Evolutionary conservation across 345 rosid species (phyloP), one percentile per base, ranked within the genome.

Genomic region (Brassica nigra): DNA sequence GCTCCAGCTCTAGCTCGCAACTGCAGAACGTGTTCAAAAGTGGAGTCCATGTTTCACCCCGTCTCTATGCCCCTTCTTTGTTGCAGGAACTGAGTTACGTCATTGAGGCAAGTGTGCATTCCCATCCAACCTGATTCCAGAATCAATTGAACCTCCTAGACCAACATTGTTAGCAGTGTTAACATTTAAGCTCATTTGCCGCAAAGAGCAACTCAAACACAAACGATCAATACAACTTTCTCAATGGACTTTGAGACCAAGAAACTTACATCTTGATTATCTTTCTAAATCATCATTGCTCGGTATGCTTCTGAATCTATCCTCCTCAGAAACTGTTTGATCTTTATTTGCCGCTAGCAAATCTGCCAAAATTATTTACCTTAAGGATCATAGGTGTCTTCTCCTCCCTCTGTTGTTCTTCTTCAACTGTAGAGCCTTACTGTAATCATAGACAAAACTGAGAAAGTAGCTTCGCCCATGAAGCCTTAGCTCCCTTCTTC

Each of bases 391-490:
- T 20, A 20, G 23, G 23, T 20, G 23, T 20, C 23, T 20, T 20
- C 23, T 20, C 23, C 23, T 20, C 23, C 23, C 23, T 20, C 23
- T 20, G 23, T 20, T 20, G 23, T 20, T 20, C 23, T 20, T 20
- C 23, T 20, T 20, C 23, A 20, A 20, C 23, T 20, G 23, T 20
- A 20, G 23, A 20, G 23, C 23, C 23, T 20, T 20, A 20, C 23
- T 20, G 23, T 20, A 20, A 20, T 20, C 23, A 20, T 20, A 20
- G 39, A 23, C 27, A 23, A 23, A 0, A 89, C 89, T 93, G 94
- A 1, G 98, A 93, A 76, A 95, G 92, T 75, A 95, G 91, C 84
- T 90, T 90, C 30, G 88, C 99, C 98, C 98, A 95, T 14, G 94
- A 90, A 79, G 79, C 81, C 73, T 86, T 90, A 78, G 80, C 73